Percentiles rank a stretch among this genome's conserved stretches.
These are phyloP conservation scores for Suillus luteus DNA, from an alignment of 768 basidiomycete genomes.

Conservation along the genomic window DNA sequence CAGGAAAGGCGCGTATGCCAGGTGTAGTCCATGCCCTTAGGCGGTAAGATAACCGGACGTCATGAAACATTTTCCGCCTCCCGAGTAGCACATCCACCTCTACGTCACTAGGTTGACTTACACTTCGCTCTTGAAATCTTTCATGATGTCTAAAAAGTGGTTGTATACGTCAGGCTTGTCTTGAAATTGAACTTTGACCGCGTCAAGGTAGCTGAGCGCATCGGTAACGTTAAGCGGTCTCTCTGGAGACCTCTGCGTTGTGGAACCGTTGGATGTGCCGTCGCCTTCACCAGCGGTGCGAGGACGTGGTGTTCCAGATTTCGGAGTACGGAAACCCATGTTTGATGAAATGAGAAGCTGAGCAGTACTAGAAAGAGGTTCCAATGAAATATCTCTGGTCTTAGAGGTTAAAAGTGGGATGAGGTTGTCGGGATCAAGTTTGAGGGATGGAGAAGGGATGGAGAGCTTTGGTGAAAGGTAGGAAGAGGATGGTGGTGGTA, in stretches of 20 bases:
- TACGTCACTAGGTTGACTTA: constrained; percentile 43
- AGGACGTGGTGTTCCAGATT: constrained; percentile 44
- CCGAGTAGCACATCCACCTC: neutral
- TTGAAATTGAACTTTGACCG: constrained; percentile 89
- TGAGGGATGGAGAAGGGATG: constrained; percentile 4
- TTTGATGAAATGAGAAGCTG: constrained; percentile 7
- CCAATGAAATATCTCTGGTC: constrained; percentile 1
- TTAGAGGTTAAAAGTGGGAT: neutral
- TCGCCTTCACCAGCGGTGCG: constrained; percentile 29
- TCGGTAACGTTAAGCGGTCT: constrained; percentile 90
- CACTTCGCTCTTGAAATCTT: constrained; percentile 97
- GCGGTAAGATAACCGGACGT: constrained; percentile 8
- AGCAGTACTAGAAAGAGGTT: constrained; percentile 1
- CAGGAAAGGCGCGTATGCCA: constrained; percentile 4
- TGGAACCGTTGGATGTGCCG: constrained; percentile 24
- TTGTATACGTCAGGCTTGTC: constrained; percentile 95
- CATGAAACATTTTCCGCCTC: constrained; percentile 6
- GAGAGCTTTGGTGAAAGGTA: constrained; percentile 7
- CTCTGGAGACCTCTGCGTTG: constrained; percentile 39
- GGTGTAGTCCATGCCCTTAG: constrained; percentile 2
- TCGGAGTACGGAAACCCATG: constrained; percentile 29
- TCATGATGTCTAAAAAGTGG: constrained; percentile 95
- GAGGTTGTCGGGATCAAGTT: constrained; percentile 11
- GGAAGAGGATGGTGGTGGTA: constrained; percentile 12
- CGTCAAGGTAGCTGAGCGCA: constrained; percentile 91